Percentiles rank a stretch among this genome's conserved stretches.
Conservation (phyloP, 225 moss, liverwort and hornwort species). For the Climacium dendroides region DNA sequence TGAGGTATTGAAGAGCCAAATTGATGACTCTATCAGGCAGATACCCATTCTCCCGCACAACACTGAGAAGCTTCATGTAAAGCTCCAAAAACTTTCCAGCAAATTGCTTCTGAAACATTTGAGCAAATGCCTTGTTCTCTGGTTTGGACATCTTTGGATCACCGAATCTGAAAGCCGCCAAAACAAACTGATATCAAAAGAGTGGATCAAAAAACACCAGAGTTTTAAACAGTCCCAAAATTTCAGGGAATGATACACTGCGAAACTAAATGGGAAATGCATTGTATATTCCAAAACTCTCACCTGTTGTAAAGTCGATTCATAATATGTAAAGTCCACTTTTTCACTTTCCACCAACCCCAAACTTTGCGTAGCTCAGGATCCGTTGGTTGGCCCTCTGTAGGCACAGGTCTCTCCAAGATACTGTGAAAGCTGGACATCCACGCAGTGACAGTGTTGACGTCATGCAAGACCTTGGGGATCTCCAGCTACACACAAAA, state of each 20-base stretch:
- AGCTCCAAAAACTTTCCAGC: conserved; percentile 92
- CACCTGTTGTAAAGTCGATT: conserved; percentile 94
- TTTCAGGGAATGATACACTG: not conserved
- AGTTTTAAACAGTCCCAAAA: not conserved
- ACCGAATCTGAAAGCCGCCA: conserved; percentile 55
- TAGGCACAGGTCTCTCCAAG: conserved; percentile 86
- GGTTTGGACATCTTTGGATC: conserved; percentile 99
- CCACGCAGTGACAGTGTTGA: conserved; percentile 81
- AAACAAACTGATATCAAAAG: not conserved
- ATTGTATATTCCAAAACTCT: not conserved
- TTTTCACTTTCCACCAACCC: conserved; percentile 99
- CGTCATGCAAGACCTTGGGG: conserved; percentile 91
- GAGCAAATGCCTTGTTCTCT: conserved; percentile 95
- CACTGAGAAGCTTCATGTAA: conserved; percentile 84
- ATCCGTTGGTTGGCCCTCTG: conserved; percentile 82
- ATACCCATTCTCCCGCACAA: conserved; percentile 90
- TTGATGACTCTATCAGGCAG: conserved; percentile 97
- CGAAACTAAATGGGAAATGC: not conserved
- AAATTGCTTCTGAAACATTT: conserved; percentile 98
- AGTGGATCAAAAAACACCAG: not conserved
- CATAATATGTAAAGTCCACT: conserved; percentile 98
- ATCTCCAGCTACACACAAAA: conserved; percentile 64
- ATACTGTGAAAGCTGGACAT: conserved; percentile 96
- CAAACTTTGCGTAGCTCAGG: conserved; percentile 88
- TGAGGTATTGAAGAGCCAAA: conserved; percentile 87